These are phyloP conservation scores for maize (Zea mays) DNA, from an alignment of 176 grass and related monocot genomes.

Conservation along the genomic window Zm-B73-REFERENCE-NAM-5.0 NC_050099.1:247213501-247214000, in stretches of 20 bases:
- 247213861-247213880: conserved; percentile 27
- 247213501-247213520: too few relatives aligned
- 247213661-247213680: conserved; percentile 8
- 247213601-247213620: too few relatives aligned
- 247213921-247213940: background rate
- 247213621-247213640: background rate
- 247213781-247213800: conserved; percentile 9
- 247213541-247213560: too few relatives aligned
- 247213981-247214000: conserved; percentile 69
- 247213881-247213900: background rate
- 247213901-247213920: background rate
- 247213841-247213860: conserved; percentile 2
- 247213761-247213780: conserved; percentile 7
- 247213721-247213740: conserved; percentile 18
- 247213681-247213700: background rate
- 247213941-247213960: conserved; percentile 74
- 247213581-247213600: too few relatives aligned
- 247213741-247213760: conserved; percentile 8
- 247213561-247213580: too few relatives aligned
- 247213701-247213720: background rate
- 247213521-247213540: too few relatives aligned
- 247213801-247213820: background rate
- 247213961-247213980: conserved; percentile 82
- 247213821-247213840: conserved; percentile 12
- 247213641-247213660: background rate